Base-by-base conservation (phyloP, 208 protist genomes). In the Trypanosoma conorhini region DNA sequence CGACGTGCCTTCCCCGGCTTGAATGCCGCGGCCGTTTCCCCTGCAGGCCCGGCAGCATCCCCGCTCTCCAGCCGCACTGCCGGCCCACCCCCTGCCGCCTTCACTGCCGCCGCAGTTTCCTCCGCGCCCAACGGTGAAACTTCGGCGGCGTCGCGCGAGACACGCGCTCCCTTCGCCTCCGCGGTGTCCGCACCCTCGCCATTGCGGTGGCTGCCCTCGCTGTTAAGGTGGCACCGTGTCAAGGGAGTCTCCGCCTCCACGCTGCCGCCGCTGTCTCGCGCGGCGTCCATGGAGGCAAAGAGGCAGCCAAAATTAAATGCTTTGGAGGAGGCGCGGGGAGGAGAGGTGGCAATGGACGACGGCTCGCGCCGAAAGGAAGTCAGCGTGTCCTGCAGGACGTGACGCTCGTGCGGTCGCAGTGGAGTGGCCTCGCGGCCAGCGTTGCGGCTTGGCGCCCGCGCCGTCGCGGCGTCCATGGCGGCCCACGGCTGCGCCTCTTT, bases 281-380 rank as follows among this genome's bases (percentile, higher is more conserved):
- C 67, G 24, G 3, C 54, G 30, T 67, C 70, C 40, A 60, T 69
- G 10, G 61, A 64, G 12, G 56, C 70, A 75, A 75, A 75, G 4
- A 75, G 55, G 56, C 54, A 64, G 9, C 70, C 70, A 69, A 75
- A 64, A 1, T 63, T 55, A 64, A 64, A 64, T n/a, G 51, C 62
- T n/a, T 54, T 33, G 21, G 70, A 54, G 46, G 13, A n/a, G 12
- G 42, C 8, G n/a, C 12, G 7, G 22, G 50, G 22, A 54, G 50
- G 69, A 21, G 60, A 38, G 8, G 35, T 24, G 0, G 13, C 33
- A 9, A 35, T 38, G 13, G 31, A 60, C 21, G 30, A 51, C 4
- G n/a, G 15, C 12, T 69, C 42, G 10, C 62, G 21, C 28, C 22
- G 24, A 24, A 31, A 56, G 57, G 62, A 26, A 42, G 28, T 30